phyloP scores from a whole-genome alignment of 169 alveolate genomes.

The Blepharisma undulans region DNA sequence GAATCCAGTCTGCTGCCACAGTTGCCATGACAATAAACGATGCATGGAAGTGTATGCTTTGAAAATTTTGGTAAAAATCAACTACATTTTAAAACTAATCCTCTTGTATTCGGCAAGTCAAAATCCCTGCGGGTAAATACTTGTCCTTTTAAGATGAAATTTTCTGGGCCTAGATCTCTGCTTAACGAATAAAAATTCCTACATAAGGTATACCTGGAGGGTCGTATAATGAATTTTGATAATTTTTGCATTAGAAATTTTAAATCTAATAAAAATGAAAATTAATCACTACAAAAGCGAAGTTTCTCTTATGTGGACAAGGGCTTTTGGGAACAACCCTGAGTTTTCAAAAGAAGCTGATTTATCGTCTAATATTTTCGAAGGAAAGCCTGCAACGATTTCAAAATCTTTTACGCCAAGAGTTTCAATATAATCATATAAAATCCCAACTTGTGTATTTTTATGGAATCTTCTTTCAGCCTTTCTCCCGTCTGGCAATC shows the following conservation, averaged over 20 bases:
- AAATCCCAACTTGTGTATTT: neutral
- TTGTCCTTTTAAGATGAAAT: constrained; percentile 26
- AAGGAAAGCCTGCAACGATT: constrained; percentile 10
- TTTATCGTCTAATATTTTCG: neutral
- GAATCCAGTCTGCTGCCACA: constrained; percentile 37
- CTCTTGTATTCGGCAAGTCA: neutral
- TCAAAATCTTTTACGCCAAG: neutral
- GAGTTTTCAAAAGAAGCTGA: neutral
- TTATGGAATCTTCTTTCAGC: constrained; percentile 24
- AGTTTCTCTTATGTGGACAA: neutral
- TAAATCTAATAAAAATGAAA: neutral
- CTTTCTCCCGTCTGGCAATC: constrained; percentile 29
- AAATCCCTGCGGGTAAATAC: constrained; percentile 12
- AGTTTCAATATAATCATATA: constrained; percentile 2
- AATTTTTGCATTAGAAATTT: neutral
- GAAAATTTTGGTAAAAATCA: constrained; percentile 1
- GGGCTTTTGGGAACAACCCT: constrained; percentile 3
- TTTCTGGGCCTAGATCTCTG: constrained; percentile 27
- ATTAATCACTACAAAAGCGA: neutral
- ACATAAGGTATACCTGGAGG: neutral
- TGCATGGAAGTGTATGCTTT: neutral
- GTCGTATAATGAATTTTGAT: constrained; percentile 13
- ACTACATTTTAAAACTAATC: constrained; percentile 14
- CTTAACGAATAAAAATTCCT: constrained; percentile 10
- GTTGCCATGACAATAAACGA: constrained; percentile 41